Conservation (phyloP, 805 yeast species). For the Aciculoconidium aculeatum region DNA sequence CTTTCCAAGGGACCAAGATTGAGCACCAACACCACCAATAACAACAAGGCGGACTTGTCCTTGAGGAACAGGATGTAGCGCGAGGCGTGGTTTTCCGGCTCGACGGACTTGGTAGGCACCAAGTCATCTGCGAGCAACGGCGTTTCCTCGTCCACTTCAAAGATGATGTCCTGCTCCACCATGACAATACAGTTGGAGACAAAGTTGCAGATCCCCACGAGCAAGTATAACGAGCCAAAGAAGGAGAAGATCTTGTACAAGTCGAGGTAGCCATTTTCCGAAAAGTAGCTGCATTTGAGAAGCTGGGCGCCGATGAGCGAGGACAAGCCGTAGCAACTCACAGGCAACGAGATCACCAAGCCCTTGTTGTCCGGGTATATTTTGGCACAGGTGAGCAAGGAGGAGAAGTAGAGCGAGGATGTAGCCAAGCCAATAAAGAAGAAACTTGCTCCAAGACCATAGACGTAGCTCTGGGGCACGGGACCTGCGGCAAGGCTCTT, state of each 20-base stretch:
- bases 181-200: constrained; percentile 60
- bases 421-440: constrained; percentile 65
- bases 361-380: constrained; percentile 75
- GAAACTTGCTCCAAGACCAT: constrained; percentile 43
- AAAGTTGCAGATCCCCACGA: constrained; percentile 57
- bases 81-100: constrained; percentile 32
- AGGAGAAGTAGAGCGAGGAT: constrained; percentile 63
- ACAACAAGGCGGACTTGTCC: constrained; percentile 57
- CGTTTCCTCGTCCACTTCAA: constrained; percentile 25
- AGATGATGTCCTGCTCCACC: constrained; percentile 45
- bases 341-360: constrained; percentile 81
- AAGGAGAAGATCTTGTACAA: constrained; percentile 47
- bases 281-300: constrained; percentile 38
- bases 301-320: constrained; percentile 69
- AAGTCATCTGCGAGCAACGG: constrained; percentile 21
- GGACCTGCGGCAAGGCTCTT: background rate
- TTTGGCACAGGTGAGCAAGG: constrained; percentile 76
- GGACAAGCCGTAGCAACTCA: constrained; percentile 80
- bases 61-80: constrained; percentile 34
- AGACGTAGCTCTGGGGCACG: constrained; percentile 9
- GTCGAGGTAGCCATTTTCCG: constrained; percentile 30
- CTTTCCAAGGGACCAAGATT: constrained; percentile 82
- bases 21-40: constrained; percentile 59
- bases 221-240: constrained; percentile 47
- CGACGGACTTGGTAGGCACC: constrained; percentile 25